These are phyloP conservation scores for Endocarpon pusillum DNA, from an alignment of 495 filamentous ascomycete species.

Conservation along the genomic window DNA sequence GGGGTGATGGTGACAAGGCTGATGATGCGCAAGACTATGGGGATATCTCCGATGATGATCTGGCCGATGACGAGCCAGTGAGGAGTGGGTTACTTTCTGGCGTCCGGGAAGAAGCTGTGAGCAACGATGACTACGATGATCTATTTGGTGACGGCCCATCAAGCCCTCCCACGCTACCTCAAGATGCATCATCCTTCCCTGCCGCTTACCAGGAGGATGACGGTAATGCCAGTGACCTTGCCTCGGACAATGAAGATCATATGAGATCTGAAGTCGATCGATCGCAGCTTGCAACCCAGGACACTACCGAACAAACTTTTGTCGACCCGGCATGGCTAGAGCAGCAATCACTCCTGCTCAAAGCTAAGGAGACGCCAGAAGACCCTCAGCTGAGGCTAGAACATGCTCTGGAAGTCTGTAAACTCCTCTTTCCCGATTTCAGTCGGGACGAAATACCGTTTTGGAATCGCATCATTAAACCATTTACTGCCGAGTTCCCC, in stretches of 20 bases:
- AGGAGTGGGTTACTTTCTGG: constrained; percentile 26
- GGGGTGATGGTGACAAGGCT: constrained; percentile 45
- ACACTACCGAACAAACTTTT: constrained; percentile 19
- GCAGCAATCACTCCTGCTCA: constrained; percentile 31
- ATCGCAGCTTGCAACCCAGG: constrained; percentile 10
- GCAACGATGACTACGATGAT: constrained; percentile 30
- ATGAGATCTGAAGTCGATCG: constrained; percentile 14
- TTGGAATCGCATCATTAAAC: constrained; percentile 59
- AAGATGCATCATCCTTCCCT: no score
- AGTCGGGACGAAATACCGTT: constrained; percentile 42
- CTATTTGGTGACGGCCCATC: constrained; percentile 35
- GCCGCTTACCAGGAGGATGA: constrained; percentile 22
- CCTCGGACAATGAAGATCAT: constrained; percentile 19
- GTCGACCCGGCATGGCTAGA: constrained; percentile 16
- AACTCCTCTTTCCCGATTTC: constrained; percentile 53
- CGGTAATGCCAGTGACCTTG: constrained; percentile 22
- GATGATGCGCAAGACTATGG: constrained; percentile 76
- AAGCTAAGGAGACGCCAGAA: constrained; percentile 25
- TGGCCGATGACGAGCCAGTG: constrained; percentile 14
- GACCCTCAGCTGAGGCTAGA: constrained; percentile 39
- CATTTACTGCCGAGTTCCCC: constrained; percentile 51
- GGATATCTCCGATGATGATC: constrained; percentile 48
- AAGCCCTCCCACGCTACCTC: no score
- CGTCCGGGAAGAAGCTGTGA: constrained; percentile 11
- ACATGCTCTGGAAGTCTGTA: constrained; percentile 48